These are phyloP conservation scores for Sugiyamaella marilandica DNA, from an alignment of 805 yeast genomes.

Conservation along the genomic window DNA sequence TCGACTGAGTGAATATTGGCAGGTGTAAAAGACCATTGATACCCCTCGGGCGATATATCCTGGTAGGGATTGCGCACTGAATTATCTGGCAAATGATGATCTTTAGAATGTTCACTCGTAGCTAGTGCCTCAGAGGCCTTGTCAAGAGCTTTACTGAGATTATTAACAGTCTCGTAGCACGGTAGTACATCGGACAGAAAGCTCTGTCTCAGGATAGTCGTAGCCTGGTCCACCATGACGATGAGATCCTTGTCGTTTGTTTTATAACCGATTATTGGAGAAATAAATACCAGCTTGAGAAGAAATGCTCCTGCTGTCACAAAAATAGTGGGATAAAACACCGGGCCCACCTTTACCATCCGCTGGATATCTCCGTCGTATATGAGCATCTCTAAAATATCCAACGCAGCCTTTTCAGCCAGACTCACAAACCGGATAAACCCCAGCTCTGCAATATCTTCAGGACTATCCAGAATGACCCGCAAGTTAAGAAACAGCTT, in stretches of 20 bases:
- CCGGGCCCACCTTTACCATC: constrained; percentile 20
- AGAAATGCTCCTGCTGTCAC: constrained; percentile 24
- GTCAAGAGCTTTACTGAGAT: constrained; percentile 16
- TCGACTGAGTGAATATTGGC: neutral
- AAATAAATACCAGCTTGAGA: constrained; percentile 18
- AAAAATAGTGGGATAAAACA: constrained; percentile 23
- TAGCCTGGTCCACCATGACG: constrained; percentile 8
- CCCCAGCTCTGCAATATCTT: constrained; percentile 3
- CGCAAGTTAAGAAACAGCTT: constrained; percentile 20
- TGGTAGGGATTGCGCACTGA: neutral
- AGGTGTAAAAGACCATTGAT: constrained; percentile 12
- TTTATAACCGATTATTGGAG: constrained; percentile 7
- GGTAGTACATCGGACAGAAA: constrained; percentile 13
- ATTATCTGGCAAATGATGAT: no score
- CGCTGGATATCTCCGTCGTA: constrained; percentile 22
- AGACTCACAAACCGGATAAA: constrained; percentile 9
- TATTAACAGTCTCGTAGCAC: constrained; percentile 15
- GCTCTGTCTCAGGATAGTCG: constrained; percentile 5
- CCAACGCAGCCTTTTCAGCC: constrained; percentile 23
- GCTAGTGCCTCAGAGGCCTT: neutral
- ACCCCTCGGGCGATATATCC: neutral
- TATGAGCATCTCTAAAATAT: constrained; percentile 19
- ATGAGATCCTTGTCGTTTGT: constrained; percentile 9
- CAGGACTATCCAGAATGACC: constrained; percentile 11
- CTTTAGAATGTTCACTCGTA: neutral